Evolutionary conservation across 2,329 filamentous ascomycete species (phyloP).

Genomic region (Neocatenulostroma microsporum): DNA sequence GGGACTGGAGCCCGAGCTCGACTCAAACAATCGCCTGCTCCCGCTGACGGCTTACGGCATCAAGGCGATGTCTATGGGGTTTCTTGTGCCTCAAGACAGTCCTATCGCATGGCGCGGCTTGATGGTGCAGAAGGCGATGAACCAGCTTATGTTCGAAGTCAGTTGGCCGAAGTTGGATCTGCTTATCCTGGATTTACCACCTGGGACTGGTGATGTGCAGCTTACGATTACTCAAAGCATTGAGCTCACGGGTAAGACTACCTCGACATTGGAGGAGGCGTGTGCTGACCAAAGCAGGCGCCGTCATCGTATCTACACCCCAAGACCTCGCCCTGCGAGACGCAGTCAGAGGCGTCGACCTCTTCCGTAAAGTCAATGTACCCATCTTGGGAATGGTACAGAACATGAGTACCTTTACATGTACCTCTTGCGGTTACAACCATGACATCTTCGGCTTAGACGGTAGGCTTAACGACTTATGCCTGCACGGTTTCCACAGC

Average conservation of each 20-base stretch:
- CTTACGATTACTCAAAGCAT: constrained; percentile 95
- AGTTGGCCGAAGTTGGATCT: constrained; percentile 87
- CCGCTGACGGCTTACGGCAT: constrained; percentile 91
- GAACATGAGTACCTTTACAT: constrained; percentile 82
- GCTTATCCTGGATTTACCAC: constrained; percentile 82
- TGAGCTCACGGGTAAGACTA: constrained; percentile 42
- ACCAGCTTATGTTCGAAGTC: constrained; percentile 90
- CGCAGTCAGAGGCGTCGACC: constrained; percentile 81
- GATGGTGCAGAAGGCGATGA: constrained; percentile 96
- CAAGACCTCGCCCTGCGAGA: constrained; percentile 90
- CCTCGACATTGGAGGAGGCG: background rate
- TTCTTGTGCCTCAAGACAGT: constrained; percentile 69
- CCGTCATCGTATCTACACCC: constrained; percentile 84
- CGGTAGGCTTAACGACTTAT: constrained; percentile 19
- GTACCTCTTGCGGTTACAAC: constrained; percentile 49
- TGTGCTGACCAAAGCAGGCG: constrained; percentile 41
- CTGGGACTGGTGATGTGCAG: constrained; percentile 91
- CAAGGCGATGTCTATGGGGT: constrained; percentile 98
- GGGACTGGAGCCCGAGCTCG: constrained; percentile 27
- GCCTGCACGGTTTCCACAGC: no score
- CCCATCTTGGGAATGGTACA: constrained; percentile 80
- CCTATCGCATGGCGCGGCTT: constrained; percentile 92
- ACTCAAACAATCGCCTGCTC: constrained; percentile 61
- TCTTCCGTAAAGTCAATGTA: constrained; percentile 81
- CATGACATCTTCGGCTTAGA: constrained; percentile 33